Percentiles rank a stretch among this genome's conserved stretches.
These are phyloP conservation scores for Pholiota conissans DNA, from an alignment of 768 basidiomycete species.

Conservation along the genomic window DNA sequence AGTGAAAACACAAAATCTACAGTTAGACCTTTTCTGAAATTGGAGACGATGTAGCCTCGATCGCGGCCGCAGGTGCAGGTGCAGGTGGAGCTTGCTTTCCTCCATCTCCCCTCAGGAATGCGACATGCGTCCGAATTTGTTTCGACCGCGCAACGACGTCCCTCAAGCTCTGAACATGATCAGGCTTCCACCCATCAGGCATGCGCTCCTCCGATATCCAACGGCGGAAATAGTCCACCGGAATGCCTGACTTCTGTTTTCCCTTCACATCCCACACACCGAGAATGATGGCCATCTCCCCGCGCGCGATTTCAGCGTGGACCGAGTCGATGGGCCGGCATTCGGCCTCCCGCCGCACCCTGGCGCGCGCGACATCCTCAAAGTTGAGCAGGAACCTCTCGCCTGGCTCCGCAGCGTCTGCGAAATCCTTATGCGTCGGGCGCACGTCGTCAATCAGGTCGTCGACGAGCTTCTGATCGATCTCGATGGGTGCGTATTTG, in stretches of 20 bases:
- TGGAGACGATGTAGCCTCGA: background rate
- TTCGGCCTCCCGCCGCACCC: slow-evolving; percentile 50
- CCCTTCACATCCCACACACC: slow-evolving; percentile 51
- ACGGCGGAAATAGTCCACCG: slow-evolving; percentile 41
- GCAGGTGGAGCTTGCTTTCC: no score
- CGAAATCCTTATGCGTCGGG: slow-evolving; percentile 27
- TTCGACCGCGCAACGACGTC: slow-evolving; percentile 35
- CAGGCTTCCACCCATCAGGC: slow-evolving; percentile 45
- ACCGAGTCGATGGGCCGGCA: slow-evolving; percentile 40
- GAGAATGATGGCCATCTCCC: slow-evolving; percentile 66
- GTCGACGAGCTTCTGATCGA: slow-evolving; percentile 37
- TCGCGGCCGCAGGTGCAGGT: no score
- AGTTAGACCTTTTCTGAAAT: background rate
- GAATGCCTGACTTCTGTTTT: slow-evolving; percentile 39
- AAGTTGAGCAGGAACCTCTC: slow-evolving; percentile 32
- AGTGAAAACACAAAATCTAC: no score
- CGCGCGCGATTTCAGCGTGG: slow-evolving; percentile 63
- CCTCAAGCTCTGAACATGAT: slow-evolving; percentile 33
- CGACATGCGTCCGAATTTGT: slow-evolving; percentile 19
- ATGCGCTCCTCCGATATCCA: slow-evolving; percentile 57
- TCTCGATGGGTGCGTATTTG: slow-evolving; percentile 44
- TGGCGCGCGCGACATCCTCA: slow-evolving; percentile 46
- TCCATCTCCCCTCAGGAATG: background rate
- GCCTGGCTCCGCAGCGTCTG: slow-evolving; percentile 15
- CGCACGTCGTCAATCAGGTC: slow-evolving; percentile 35